These are phyloP conservation scores for Phytophthora kernoviae DNA, from an alignment of 352 stramenopile genomes.

Conservation along the genomic window DNA sequence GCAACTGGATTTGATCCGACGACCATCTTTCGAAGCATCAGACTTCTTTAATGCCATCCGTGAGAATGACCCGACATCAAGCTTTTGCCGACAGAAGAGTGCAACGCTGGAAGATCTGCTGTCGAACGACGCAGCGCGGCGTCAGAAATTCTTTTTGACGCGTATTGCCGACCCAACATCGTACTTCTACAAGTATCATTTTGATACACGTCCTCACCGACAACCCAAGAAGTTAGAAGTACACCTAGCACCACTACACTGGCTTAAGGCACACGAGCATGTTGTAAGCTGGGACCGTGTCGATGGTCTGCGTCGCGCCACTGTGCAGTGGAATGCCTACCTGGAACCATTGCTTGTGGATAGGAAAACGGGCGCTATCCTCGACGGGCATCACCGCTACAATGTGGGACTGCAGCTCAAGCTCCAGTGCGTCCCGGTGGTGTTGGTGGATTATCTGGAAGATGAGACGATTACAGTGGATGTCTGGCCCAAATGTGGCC, in stretches of 20 bases:
- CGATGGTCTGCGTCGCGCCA: conserved; percentile 78
- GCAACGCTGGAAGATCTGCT: conserved; percentile 84
- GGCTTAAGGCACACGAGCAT: conserved; percentile 86
- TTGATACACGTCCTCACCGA: conserved; percentile 68
- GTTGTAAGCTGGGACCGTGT: conserved; percentile 87
- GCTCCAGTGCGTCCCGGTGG: conserved; percentile 70
- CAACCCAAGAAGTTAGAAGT: conserved; percentile 69
- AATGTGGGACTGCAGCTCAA: conserved; percentile 76
- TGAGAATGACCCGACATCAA: conserved; percentile 82
- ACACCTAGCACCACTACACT: conserved; percentile 61
- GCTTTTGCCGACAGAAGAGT: conserved; percentile 75
- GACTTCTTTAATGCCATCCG: conserved; percentile 85
- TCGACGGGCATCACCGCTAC: conserved; percentile 87
- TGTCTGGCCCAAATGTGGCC: conserved; percentile 85
- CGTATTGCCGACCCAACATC: conserved; percentile 87
- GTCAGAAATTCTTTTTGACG: conserved; percentile 84
- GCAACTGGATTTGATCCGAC: conserved; percentile 77
- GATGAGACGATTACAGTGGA: conserved; percentile 86
- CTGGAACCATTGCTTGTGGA: conserved; percentile 86
- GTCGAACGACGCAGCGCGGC: conserved; percentile 56
- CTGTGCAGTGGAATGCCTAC: conserved; percentile 80
- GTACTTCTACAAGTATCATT: conserved; percentile 92
- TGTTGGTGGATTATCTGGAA: conserved; percentile 85
- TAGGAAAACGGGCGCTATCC: conserved; percentile 67
- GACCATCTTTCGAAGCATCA: conserved; percentile 59